Percentiles rank a stretch among this genome's conserved stretches.
phyloP scores from a whole-genome alignment of 2,329 filamentous ascomycete genomes.

The Fusarium sp. region DNA sequence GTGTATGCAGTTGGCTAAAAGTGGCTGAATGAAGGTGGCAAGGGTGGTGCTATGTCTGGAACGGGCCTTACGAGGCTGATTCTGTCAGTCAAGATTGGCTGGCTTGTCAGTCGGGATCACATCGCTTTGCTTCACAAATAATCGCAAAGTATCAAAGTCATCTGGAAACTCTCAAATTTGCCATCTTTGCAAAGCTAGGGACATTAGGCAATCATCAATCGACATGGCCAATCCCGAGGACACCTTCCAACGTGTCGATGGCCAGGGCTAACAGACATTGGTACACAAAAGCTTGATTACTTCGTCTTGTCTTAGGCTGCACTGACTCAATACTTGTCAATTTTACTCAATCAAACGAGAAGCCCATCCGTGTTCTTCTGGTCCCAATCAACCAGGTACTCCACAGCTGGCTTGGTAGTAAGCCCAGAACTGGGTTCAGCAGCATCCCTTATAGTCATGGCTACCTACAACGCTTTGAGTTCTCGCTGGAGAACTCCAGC shows the following conservation, averaged over 20 bases:
- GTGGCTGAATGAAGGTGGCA: neutral
- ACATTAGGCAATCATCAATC: neutral
- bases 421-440: neutral
- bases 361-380: neutral
- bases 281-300: neutral
- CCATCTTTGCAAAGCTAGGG: neutral
- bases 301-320: neutral
- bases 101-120: neutral
- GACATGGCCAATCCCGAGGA: neutral
- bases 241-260: neutral
- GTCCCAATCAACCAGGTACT: neutral
- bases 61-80: neutral
- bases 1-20: neutral
- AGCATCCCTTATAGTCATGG: neutral
- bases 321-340: neutral
- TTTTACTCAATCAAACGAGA: neutral
- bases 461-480: neutral
- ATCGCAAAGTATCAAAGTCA: neutral
- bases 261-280: neutral
- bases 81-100: neutral
- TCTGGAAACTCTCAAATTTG: neutral
- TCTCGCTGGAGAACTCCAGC: neutral
- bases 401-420: neutral
- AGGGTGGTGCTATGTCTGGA: neutral
- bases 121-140: neutral